Base-by-base conservation (phyloP, 495 filamentous ascomycete genomes). In the Bombardia bombarda region DNA sequence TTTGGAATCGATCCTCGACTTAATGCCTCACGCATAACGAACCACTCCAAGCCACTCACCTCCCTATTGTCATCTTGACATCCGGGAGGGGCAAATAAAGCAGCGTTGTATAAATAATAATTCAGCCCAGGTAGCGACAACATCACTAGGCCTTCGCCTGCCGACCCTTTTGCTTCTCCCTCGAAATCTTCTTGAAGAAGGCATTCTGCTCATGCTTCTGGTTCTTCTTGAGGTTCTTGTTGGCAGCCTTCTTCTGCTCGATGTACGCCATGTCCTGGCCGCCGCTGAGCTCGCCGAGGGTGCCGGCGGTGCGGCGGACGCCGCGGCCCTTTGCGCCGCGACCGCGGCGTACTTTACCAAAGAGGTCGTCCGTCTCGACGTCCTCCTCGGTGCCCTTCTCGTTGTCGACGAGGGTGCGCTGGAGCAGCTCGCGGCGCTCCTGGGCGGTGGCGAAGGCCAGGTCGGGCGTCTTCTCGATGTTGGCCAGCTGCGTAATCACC, bases 231-330 rank as follows among this genome's bases (percentile, higher is more conserved):
- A 94, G 84, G 37, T 51, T 65, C 64, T 69, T 70, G 45, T 79
- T 76, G 48, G 87, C 86, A 38, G 81, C 80, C 69, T 86, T 90
- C 56, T 90, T 76, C 57, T 93, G 68, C 65, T 98, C 93, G 40
- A 90, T 82, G 58, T 97, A 97, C 21, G 90, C 90, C 90, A 97
- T 96, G 53, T 92, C 87, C 58, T 93, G 84, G 0, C 89, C 92
- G 32, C 92, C 92, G 21, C 81, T 83, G 40, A 96, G 68, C 43
- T 90, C 90, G 38, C 81, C 82, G 37, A 98, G 72, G 31, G 77
- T 90, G 14, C 87, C 90, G 7, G 88, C 92, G 28, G 81, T 89
- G 24, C 92, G 77, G 53, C 77, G 85, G 12, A 79, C 83, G 7
- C 70, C 78, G 40, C 67, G 75, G 61, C 77, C 75, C 48, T 61